Base-by-base conservation (phyloP, 2,329 filamentous ascomycete genomes). In the Cercospora sesami region DNA sequence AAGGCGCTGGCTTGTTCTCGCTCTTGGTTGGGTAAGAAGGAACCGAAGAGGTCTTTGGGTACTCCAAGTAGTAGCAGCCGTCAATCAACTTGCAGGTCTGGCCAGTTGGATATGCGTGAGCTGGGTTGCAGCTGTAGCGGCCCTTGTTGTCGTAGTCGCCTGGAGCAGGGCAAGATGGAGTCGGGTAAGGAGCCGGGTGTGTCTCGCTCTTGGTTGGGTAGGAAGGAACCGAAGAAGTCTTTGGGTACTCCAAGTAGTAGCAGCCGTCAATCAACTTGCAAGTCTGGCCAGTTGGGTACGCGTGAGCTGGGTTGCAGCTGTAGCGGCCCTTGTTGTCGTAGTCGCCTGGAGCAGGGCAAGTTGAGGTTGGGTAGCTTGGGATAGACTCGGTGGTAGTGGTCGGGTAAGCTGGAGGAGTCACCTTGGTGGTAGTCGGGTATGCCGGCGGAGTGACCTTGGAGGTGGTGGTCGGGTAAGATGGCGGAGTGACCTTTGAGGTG, bases 221-320 rank as follows among this genome's bases (percentile, higher is more conserved):
- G 4, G 31, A 33, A 4, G 31, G 31, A 33, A 31, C 30, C 30
- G 33, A 10, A 36, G 33, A 12, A 10, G 60, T 62, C 60, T 64
- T 59, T 14, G 67, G 67, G 51, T 66, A 67, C 7, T 70, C 64
- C 3, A 73, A 21, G 28, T 65, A 68, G 55, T 71, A 60, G 30
- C 62, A 68, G 16, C 71, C 71, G 21, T 65, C 66, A 14, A 70
- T 59, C 2, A 67, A 39, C 39, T 70, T 51, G 61, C 72, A 73
- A 26, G 31, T 67, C n/a, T 71, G 69, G 28, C 71, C 71, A 31
- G 63, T 53, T n/a, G 72, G 72, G 42, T 73, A 73, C n/a, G 48
- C 30, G 57, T 72, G 65, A 23, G 73, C 73, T 42, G 72, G 67
- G 68, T 69, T 66, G 68, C 67, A 69, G 45, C 66, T 67, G 60